Base-by-base conservation (phyloP, 495 filamentous ascomycete species). In the Lichenothelia convexa region DNA sequence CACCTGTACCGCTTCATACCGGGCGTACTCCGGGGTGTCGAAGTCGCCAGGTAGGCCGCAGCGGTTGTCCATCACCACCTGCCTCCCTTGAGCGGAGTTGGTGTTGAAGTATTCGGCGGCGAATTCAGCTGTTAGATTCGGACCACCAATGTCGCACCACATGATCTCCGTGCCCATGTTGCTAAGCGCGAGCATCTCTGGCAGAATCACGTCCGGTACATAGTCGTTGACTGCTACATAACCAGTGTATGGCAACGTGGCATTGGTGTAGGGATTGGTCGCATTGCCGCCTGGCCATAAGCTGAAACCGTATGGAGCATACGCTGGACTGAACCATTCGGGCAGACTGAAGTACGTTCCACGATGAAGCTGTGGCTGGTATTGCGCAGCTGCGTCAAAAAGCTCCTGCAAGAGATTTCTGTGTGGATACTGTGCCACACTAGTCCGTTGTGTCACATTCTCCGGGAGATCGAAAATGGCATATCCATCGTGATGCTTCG, bases 261-360 rank as follows among this genome's bases (percentile, higher is more conserved):
- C 44, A 17, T 59, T 59, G 0, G 59, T 68, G 45, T 62, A 71
- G 3, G 67, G 65, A 42, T 71, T 68, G 1, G 48, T 56, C 1
- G 66, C 62, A 54, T 50, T 49, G 41, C 54, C 55, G 30, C 57
- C 59, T 2, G 57, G 54, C 55, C 50, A 59, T 5, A 30, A 22
- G 9, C 36, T 47, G 35, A 62, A 63, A 6, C 60, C 59, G 44
- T 68, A 68, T 4, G 54, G 48, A 4, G 51, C 54, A 41, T 60
- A 71, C 30, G 61, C 61, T 0, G 66, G 67, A 40, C 65, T 61
- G 40, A 67, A 70, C 68, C 68, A 71, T 45, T 70, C 67, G 0
- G 67, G 65, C 3, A 70, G 54, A n/a, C 57, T 62, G 46, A 60
- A 70, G 43, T 71, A 71, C 0, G 64, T 62, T 2, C 56, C 64